Base-by-base conservation (phyloP, 495 filamentous ascomycete genomes). In the Talaromyces trachyspermus region DNA sequence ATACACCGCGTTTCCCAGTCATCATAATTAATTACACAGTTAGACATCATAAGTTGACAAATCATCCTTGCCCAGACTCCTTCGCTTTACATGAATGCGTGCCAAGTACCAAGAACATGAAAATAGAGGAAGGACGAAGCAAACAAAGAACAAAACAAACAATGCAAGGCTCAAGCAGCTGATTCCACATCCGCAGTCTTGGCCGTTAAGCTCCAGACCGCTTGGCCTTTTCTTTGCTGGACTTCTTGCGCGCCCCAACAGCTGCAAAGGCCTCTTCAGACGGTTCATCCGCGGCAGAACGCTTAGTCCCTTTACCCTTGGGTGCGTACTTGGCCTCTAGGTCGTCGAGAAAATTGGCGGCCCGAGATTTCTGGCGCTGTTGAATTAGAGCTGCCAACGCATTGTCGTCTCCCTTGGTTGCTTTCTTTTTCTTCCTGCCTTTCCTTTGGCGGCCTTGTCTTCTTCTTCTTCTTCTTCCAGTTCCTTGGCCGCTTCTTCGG, bases 321-420 rank as follows among this genome's bases (percentile, higher is more conserved):
- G 56, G 49, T 37, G 71, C 77, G 58, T 92, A 94, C 66, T 87
- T 90, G 20, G 79, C 86, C 50, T 83, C 86, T 24, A 95, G 53
- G 38, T 71, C 58, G 36, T 84, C 83, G 18, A 89, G 62, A 58
- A 95, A 83, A 15, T 62, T 59, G 19, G 56, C 69, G 6, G 62
- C 66, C 9, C 78, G 68, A 15, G 62, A 58, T 49, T 72, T 62
- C 54, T 80, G 75, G 22, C 76, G 67, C 52, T 68, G 63, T 52
- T 78, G 71, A 43, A 87, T 86, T 52, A 86, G 45, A 3, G 72
- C 77, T 17, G 70, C 70, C 25, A 86, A 66, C 36, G 69, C 76
- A 46, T 63, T 68, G 41, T 63, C 63, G 33, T 61, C 59, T 12
- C 51, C 57, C 18, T 58, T 54, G 8, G 49, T 47, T 3, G 45